These are phyloP conservation scores for Novymonas esmeraldas DNA, from an alignment of 208 protist species.

Conservation along the genomic window DNA sequence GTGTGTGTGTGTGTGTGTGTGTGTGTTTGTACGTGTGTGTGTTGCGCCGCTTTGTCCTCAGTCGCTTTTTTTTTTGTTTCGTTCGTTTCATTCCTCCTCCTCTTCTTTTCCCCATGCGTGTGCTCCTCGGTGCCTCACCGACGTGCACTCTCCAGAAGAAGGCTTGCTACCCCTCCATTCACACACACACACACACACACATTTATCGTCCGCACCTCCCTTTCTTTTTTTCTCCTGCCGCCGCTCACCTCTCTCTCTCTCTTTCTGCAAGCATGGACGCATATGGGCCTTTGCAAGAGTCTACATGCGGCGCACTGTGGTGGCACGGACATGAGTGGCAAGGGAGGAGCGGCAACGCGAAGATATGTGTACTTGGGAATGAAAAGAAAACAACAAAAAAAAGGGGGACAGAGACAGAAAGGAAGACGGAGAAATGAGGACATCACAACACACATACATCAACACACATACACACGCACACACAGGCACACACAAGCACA, in stretches of 20 bases:
- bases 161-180: no score
- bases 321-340: no score
- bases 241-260: background rate
- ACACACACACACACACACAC: background rate
- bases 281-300: no score
- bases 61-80: background rate
- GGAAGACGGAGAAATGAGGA: no score
- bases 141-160: no score
- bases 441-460: background rate
- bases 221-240: conserved; percentile 18
- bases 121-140: no score
- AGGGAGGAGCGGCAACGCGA: no score
- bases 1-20: background rate
- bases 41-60: background rate
- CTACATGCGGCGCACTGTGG: no score
- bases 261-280: background rate
- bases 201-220: background rate
- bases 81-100: background rate
- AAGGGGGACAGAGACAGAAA: no score
- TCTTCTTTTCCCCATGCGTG: background rate
- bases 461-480: background rate
- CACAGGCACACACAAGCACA: background rate
- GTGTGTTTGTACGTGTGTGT: no score
- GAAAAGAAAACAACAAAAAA: no score
- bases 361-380: no score